Percentiles rank a stretch among this genome's conserved stretches.
These are phyloP conservation scores for Suillus occidentalis DNA, from an alignment of 768 basidiomycete genomes.

Conservation along the genomic window DNA sequence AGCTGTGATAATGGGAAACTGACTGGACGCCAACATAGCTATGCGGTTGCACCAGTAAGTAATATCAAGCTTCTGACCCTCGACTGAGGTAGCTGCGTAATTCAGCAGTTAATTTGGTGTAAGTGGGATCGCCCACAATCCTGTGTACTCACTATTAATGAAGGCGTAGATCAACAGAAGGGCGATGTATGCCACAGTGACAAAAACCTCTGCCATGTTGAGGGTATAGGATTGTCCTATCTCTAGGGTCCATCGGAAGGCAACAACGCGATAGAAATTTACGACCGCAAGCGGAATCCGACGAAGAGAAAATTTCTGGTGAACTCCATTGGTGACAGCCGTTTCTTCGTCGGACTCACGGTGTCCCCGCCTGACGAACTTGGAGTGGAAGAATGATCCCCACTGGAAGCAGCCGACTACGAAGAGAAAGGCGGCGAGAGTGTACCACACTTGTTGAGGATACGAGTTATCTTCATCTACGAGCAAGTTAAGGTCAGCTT, in stretches of 20 bases:
- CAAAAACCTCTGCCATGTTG: conserved; percentile 44
- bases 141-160: conserved; percentile 40
- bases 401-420: conserved; percentile 26
- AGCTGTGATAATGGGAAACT: conserved; percentile 44
- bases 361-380: conserved; percentile 10
- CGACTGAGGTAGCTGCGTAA: conserved; percentile 5
- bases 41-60: conserved; percentile 31
- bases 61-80: conserved; percentile 13
- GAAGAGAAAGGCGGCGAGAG: conserved; percentile 15
- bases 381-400: conserved; percentile 25
- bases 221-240: conserved; percentile 41
- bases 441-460: conserved; percentile 20
- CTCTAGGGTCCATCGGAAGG: conserved; percentile 49
- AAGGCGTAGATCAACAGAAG: conserved; percentile 46
- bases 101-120: background rate
- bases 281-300: conserved; percentile 38
- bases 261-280: conserved; percentile 46
- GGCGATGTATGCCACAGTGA: conserved; percentile 46
- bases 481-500: background rate
- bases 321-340: conserved; percentile 9
- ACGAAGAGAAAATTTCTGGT: conserved; percentile 37
- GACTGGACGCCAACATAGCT: conserved; percentile 32
- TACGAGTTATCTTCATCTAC: background rate
- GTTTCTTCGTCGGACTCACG: conserved; percentile 20
- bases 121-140: background rate